Evolutionary conservation across 345 rosid species (phyloP).

Genomic region (Moricandia arvensis): DNA sequence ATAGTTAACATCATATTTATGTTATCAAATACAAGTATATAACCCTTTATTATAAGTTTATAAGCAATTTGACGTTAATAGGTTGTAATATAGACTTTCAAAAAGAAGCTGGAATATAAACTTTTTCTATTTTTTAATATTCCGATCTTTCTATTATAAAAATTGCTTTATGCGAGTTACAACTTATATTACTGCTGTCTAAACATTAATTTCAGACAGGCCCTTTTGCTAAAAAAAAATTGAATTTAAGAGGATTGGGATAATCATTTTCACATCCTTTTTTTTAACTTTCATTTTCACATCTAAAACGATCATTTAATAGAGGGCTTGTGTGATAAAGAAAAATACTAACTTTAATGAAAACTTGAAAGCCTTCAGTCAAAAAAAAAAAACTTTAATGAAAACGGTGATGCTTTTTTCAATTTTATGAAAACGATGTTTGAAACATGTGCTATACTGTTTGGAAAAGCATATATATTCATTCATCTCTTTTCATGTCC

Average conservation of each 20-base stretch:
- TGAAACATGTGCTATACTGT: slow-evolving; percentile 6
- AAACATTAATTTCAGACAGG: neutral
- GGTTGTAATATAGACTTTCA: no score
- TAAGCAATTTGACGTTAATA: no score
- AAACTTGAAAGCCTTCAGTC: neutral
- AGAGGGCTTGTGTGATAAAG: neutral
- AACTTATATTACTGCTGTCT: neutral
- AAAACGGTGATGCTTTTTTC: slow-evolving; percentile 20
- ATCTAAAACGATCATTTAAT: neutral
- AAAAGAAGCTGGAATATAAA: no score
- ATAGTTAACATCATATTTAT: neutral
- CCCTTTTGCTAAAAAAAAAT: neutral
- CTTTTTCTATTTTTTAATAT: neutral
- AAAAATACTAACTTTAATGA: neutral
- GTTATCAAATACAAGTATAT: no score
- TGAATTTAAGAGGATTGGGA: neutral
- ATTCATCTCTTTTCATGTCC: neutral
- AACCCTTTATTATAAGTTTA: no score
- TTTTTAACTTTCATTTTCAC: neutral
- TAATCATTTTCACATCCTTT: neutral
- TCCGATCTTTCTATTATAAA: neutral
- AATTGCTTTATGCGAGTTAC: neutral
- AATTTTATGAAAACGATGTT: slow-evolving; percentile 16
- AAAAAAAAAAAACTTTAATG: neutral
- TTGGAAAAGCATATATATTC: neutral